These are phyloP conservation scores for Cladorrhinum sp. DNA, from an alignment of 2,329 filamentous ascomycete species.

Conservation along the genomic window DNA sequence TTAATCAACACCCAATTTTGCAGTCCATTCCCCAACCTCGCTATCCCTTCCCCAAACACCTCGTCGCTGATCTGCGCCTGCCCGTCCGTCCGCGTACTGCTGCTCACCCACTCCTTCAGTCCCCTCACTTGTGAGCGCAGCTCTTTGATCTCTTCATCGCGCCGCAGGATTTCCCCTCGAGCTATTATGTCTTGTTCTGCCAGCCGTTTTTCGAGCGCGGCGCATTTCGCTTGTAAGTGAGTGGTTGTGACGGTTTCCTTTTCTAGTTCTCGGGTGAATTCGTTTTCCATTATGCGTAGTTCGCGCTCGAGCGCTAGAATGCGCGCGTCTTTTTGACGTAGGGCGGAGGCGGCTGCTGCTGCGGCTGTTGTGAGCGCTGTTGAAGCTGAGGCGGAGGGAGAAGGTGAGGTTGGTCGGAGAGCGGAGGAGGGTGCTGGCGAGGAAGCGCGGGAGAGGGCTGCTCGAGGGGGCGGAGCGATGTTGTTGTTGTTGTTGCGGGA, in stretches of 20 bases:
- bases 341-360: slow-evolving; percentile 30
- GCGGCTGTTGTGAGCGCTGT: too few species aligned
- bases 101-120: slow-evolving; percentile 70
- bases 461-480: slow-evolving; percentile 42
- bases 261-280: slow-evolving; percentile 53
- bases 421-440: slow-evolving; percentile 32
- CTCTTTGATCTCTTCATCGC: slow-evolving; percentile 55
- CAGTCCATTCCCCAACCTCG: slow-evolving; percentile 61
- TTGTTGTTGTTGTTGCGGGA: slow-evolving; percentile 26
- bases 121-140: slow-evolving; percentile 60
- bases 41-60: slow-evolving; percentile 61
- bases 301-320: slow-evolving; percentile 53
- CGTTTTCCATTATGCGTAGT: slow-evolving; percentile 49
- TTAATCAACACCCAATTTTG: slow-evolving; percentile 73
- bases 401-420: slow-evolving; percentile 29
- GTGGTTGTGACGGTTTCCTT: slow-evolving; percentile 49
- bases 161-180: slow-evolving; percentile 22
- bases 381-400: slow-evolving; percentile 27
- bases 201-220: slow-evolving; percentile 50
- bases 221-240: slow-evolving; percentile 58
- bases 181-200: not conserved
- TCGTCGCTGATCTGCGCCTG: slow-evolving; percentile 65
- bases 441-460: slow-evolving; percentile 36
- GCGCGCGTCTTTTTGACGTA: slow-evolving; percentile 47
- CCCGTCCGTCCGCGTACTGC: slow-evolving; percentile 58